phyloP scores from a whole-genome alignment of 2,329 filamentous ascomycete species.

The Chaetomium globosum region DNA sequence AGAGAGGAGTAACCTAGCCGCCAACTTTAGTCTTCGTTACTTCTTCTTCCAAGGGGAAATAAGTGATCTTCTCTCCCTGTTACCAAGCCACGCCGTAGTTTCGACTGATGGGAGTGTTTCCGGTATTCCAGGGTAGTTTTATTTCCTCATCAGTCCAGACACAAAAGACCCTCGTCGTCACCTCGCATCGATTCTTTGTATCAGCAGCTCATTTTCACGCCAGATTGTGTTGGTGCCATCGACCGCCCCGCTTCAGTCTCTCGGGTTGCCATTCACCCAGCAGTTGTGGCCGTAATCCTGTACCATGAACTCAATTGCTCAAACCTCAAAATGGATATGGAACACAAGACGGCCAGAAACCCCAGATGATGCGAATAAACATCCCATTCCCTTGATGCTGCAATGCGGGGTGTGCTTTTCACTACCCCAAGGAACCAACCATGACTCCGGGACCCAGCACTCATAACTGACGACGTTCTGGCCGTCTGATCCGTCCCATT shows the following conservation, averaged over 20 bases:
- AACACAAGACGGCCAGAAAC: slow-evolving; percentile 29
- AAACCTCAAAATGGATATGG: slow-evolving; percentile 24
- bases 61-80: background rate
- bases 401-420: slow-evolving; percentile 34
- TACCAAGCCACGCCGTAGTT: background rate
- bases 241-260: background rate
- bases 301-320: slow-evolving; percentile 28
- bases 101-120: background rate
- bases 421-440: slow-evolving; percentile 36
- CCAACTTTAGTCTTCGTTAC: background rate
- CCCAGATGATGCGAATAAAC: slow-evolving; percentile 36
- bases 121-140: background rate
- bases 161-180: background rate
- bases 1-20: background rate
- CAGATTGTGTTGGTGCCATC: background rate
- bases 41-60: background rate
- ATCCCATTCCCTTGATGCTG: slow-evolving; percentile 39
- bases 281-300: background rate
- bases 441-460: slow-evolving; percentile 37
- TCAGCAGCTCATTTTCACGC: background rate
- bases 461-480: slow-evolving; percentile 33
- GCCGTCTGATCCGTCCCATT: slow-evolving; percentile 36
- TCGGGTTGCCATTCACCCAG: background rate
- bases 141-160: too few relatives aligned
- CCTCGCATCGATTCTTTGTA: background rate